Evolutionary conservation across 257 asterid genomes (phyloP).

Genomic region (Solanum piurae): DNA sequence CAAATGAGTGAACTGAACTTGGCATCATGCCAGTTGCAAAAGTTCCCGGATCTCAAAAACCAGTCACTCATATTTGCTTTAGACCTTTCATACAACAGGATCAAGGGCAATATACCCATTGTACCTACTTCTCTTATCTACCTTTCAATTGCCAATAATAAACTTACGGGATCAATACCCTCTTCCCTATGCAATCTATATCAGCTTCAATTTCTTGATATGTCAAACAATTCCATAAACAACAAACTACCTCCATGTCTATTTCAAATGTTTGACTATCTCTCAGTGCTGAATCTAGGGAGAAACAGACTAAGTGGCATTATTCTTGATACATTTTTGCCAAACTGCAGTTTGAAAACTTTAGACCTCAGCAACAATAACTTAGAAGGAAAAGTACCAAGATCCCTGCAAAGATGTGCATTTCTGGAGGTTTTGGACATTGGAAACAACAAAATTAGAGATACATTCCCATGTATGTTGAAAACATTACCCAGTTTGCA

Average conservation of each 20-base stretch:
- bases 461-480: background rate
- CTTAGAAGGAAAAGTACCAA: background rate
- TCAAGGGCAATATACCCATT: slow-evolving; percentile 16
- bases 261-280: background rate
- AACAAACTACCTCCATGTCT: background rate
- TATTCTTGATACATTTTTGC: background rate
- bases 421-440: background rate
- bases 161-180: background rate
- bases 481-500: background rate
- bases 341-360: background rate
- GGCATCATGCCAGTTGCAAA: no score
- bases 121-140: background rate
- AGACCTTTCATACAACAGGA: background rate
- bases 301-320: background rate
- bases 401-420: background rate
- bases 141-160: background rate
- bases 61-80: no score
- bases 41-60: no score
- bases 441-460: background rate
- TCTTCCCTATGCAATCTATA: background rate
- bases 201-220: background rate
- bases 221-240: background rate
- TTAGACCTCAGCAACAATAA: background rate
- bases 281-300: background rate
- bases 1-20: no score